Conservation (phyloP, 805 yeast genomes). For the Isabelozyma rhagii region DNA sequence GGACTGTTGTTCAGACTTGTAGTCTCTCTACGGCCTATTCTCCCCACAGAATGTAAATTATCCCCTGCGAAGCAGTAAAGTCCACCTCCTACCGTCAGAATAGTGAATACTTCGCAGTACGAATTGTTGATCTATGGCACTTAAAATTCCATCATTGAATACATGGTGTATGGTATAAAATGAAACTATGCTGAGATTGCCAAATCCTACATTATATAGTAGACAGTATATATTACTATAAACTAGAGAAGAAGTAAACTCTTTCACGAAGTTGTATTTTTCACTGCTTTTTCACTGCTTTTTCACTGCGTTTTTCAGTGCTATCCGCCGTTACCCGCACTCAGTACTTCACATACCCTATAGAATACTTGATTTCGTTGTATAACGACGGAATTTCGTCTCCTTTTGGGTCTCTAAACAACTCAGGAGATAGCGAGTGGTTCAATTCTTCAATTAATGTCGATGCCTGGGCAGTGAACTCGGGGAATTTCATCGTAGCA, state of each 20-base stretch:
- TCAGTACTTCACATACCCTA: neutral
- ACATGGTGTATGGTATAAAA: slow-evolving; percentile 29
- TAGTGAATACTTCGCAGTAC: neutral
- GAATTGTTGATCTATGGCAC: slow-evolving; percentile 32
- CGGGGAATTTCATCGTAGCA: slow-evolving; percentile 27
- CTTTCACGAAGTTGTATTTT: neutral
- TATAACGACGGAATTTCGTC: slow-evolving; percentile 31
- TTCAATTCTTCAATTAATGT: slow-evolving; percentile 4
- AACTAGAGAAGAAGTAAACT: neutral
- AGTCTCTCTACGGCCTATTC: neutral
- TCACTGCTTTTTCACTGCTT: neutral
- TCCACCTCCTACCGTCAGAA: slow-evolving; percentile 8
- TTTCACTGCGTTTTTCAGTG: neutral
- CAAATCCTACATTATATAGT: slow-evolving; percentile 9
- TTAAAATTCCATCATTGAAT: slow-evolving; percentile 40
- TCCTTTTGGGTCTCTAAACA: slow-evolving; percentile 21
- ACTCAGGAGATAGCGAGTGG: neutral
- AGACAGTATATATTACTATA: neutral
- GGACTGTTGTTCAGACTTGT: no score
- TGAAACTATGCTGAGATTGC: slow-evolving; percentile 49
- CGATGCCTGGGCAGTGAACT: slow-evolving; percentile 15
- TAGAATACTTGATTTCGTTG: slow-evolving; percentile 26
- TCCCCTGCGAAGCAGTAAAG: slow-evolving; percentile 15
- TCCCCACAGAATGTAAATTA: slow-evolving; percentile 14
- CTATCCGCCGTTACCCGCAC: neutral